Evolutionary conservation across 2,329 filamentous ascomycete species (phyloP).

Genomic region (Fusarium xylarioides): DNA sequence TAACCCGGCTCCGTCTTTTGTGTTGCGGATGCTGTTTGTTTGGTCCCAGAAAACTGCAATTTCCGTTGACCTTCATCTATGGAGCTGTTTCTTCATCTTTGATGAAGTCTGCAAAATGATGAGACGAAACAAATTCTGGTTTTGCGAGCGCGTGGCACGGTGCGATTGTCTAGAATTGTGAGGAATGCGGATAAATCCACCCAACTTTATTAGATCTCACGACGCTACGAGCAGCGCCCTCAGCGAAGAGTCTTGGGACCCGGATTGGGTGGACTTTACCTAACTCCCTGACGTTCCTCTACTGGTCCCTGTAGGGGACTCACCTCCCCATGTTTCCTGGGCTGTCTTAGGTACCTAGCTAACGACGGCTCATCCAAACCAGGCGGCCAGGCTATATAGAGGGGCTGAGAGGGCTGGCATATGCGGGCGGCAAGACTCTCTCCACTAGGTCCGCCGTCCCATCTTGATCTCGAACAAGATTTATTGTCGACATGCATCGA

Average conservation of each 20-base stretch:
- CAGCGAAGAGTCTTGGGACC: conserved; percentile 32
- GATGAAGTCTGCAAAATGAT: not conserved
- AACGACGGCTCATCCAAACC: not conserved
- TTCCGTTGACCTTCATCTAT: not conserved
- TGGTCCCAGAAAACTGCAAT: not conserved
- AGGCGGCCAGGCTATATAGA: not conserved
- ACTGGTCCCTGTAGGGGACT: no score
- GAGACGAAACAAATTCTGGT: not conserved
- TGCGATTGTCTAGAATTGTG: not conserved
- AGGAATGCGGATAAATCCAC: conserved; percentile 32
- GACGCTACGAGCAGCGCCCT: conserved; percentile 39
- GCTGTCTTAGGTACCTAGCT: no score
- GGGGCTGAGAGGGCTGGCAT: conserved; percentile 30
- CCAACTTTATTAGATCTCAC: conserved; percentile 28
- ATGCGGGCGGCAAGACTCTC: conserved; percentile 32
- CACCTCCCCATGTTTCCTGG: no score
- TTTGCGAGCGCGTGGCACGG: not conserved
- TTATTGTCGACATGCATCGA: not conserved
- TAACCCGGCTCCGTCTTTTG: not conserved
- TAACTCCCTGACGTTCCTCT: no score
- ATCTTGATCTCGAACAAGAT: conserved; percentile 15
- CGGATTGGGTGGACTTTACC: not conserved
- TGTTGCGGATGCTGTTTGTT: not conserved
- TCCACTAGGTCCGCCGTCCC: conserved; percentile 27
- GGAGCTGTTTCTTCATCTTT: not conserved